phyloP scores from a whole-genome alignment of 2,329 filamentous ascomycete genomes.

The Aspergillus fischeri region DNA sequence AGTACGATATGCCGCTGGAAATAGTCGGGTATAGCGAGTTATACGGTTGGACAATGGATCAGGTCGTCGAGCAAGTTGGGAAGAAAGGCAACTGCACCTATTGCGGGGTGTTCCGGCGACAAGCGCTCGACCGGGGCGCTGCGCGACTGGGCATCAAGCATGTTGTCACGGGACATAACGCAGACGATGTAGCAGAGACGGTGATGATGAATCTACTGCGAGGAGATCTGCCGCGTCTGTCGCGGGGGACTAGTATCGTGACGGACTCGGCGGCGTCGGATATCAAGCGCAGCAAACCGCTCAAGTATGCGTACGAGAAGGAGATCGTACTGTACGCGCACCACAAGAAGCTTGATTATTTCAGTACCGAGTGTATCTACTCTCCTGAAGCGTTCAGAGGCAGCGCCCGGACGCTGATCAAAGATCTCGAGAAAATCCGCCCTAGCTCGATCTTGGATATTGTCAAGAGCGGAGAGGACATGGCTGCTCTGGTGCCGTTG shows the following conservation, averaged over 20 bases:
- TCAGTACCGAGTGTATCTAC: conserved; percentile 97
- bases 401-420: conserved; percentile 85
- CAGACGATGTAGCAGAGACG: conserved; percentile 94
- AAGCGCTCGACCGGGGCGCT: conserved; percentile 88
- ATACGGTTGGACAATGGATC: conserved; percentile 99
- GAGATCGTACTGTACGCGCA: conserved; percentile 98
- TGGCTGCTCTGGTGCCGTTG: conserved; percentile 78
- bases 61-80: conserved; percentile 91
- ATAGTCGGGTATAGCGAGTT: conserved; percentile 91
- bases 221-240: conserved; percentile 81
- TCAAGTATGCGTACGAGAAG: conserved; percentile 98
- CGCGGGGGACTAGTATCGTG: conserved; percentile 84
- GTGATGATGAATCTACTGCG: conserved; percentile 95
- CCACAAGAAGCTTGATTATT: conserved; percentile 95
- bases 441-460: conserved; percentile 95
- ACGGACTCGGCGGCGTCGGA: conserved; percentile 74
- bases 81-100: conserved; percentile 99
- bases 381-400: conserved; percentile 95
- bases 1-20: conserved; percentile 87
- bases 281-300: conserved; percentile 90
- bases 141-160: conserved; percentile 83
- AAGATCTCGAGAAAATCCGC: conserved; percentile 87
- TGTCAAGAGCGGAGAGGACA: conserved; percentile 90
- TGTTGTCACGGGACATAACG: conserved; percentile 96
- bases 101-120: conserved; percentile 90